Base-by-base conservation (phyloP, 2,329 filamentous ascomycete genomes). In the Xylaria sp. region DNA sequence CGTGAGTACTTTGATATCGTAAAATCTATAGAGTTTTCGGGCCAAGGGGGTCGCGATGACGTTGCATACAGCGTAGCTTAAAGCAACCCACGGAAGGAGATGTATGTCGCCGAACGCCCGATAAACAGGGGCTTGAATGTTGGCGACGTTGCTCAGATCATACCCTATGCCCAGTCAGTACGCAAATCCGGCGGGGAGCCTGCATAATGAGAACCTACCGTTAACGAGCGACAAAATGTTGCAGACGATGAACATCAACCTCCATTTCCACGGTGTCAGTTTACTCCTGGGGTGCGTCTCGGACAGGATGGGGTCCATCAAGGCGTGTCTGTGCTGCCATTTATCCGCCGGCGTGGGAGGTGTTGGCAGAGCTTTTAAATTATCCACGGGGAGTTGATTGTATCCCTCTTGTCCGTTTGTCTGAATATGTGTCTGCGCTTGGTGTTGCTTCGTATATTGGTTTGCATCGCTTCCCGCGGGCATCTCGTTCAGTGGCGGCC, bases 61-160 rank as follows among this genome's bases (percentile, higher is more conserved):
- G 68, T 78, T 78, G 64, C 75, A 77, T 13, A 80, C 70, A 0
- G 78, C 78, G 66, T 81, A 82, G 8, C 76, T 78, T 13, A 82
- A 73, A 31, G 75, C 77, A n/a, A 83, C 75, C 82, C 81, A 83
- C 3, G 80, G 78, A 6, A 83, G 74, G 1, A 82, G 74, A 43
- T 81, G 77, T 46, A 83, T 78, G 12, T 78, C 73, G 5, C 79
- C 78, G 54, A 82, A 81, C 25, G 85, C 86, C 62, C 85, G 80
- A 76, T 90, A 90, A 58, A 90, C 84, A 3, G 86, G 86, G 9
- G 80, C 80, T 75, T 89, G 89, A 57, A 87, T 85, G 71, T 89
- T 85, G 8, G 86, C 84, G 20, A 84, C 82, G 64, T 85, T 83
- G 69, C 80, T 81, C 8, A 82, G 76, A 68, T 83, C 81, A 72